Evolutionary conservation across 352 stramenopile genomes (phyloP), one percentile per base, ranked within the genome.

Genomic region (Phytophthora hybrid): DNA sequence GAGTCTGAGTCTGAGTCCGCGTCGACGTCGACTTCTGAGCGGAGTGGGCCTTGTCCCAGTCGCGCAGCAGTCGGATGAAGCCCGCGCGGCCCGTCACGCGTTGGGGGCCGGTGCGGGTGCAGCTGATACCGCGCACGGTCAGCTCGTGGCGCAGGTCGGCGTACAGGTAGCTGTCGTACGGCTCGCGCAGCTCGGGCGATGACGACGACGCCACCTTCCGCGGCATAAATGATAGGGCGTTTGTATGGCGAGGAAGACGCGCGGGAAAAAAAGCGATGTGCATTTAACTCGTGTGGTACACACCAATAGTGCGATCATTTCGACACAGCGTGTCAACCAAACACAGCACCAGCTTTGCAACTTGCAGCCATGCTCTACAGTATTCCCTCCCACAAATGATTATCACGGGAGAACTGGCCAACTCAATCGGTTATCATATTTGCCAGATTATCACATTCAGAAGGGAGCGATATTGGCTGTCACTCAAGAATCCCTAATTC

Each of bases 131-230:
- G 34, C 83, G 80, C 16, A 76, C 66, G 1, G 53, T 23, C 9
- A 84, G 58, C 53, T 88, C 83, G 47, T 66, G 63, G 39, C 79
- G 77, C 60, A 90, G 69, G 18, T 75, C 64, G n/a, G 64, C 49
- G 60, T 78, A 77, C n/a, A 39, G 31, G 55, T 77, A 69, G 6
- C 74, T 37, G 10, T 88, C 83, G 79, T 90, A 90, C 59, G 83
- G 83, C 57, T 84, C 77, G 52, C 51, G 53, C 14, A 86, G 68
- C 57, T 69, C n/a, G 18, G 63, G 46, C 54, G 51, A 19, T 39
- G 66, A 26, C 1, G 39, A 32, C 62, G 39, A 13, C 9, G 34
- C 11, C 34, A 14, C 57, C 44, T 69, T 67, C 37, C 41, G 41
- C 67, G 67, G 59, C 72, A 78, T 78, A 49, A 49, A 71, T 56